Conservation (phyloP, 768 basidiomycete species). For the Tulasnella sp. region DNA sequence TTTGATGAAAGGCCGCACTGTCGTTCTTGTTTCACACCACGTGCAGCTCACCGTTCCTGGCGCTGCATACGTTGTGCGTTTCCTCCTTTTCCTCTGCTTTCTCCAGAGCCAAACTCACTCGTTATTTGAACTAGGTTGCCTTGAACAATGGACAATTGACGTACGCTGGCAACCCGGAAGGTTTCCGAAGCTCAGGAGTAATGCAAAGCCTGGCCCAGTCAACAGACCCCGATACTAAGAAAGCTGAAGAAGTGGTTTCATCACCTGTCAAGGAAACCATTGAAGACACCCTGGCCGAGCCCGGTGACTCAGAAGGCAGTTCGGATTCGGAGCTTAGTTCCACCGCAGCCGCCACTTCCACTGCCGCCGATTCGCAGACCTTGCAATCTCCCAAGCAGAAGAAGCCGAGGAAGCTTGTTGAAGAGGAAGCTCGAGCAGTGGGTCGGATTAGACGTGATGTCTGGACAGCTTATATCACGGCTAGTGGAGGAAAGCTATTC, state of each 20-base stretch:
- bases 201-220: conserved; percentile 62
- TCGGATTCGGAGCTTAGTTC: conserved; percentile 12
- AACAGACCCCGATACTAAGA: conserved; percentile 22
- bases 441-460: conserved; percentile 31
- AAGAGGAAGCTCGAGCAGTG: conserved; percentile 41
- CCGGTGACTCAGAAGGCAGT: conserved; percentile 5
- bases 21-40: conserved; percentile 90
- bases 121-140: conserved; percentile 31
- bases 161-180: conserved; percentile 59
- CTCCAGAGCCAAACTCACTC: conserved; percentile 25
- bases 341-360: conserved; percentile 12
- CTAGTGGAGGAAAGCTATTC: conserved; percentile 31
- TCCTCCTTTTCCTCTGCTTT: conserved; percentile 21
- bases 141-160: conserved; percentile 73
- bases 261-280: conserved; percentile 21
- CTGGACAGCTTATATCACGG: conserved; percentile 32
- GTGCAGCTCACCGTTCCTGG: conserved; percentile 78
- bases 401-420: conserved; percentile 70
- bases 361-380: not conserved
- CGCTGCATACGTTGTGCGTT: conserved; percentile 63
- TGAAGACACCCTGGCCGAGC: not conserved
- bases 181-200: conserved; percentile 59
- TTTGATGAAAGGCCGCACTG: conserved; percentile 66
- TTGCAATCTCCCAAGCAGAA: conserved; percentile 39
- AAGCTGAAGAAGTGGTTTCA: conserved; percentile 29